These are phyloP conservation scores for Xylariaceae sp. DNA, from an alignment of 2,329 filamentous ascomycete genomes.

Conservation along the genomic window DNA sequence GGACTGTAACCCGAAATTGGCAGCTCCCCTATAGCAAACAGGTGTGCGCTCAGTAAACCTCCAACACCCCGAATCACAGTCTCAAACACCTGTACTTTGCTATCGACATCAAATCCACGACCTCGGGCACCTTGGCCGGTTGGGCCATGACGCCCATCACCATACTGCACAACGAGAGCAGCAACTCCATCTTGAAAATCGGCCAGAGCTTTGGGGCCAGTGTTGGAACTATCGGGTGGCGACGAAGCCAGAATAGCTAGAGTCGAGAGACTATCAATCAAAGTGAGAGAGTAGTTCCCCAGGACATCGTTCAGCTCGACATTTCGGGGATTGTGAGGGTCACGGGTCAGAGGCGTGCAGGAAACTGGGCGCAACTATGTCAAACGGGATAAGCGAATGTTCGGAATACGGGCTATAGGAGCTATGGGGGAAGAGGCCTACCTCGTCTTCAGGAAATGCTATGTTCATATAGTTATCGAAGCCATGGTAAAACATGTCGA, in stretches of 20 bases:
- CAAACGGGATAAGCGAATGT: slow-evolving; percentile 17
- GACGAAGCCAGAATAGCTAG: slow-evolving; percentile 86
- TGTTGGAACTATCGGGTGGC: slow-evolving; percentile 50
- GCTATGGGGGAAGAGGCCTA: slow-evolving; percentile 26
- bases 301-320: slow-evolving; percentile 91
- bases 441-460: slow-evolving; percentile 94
- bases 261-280: slow-evolving; percentile 93
- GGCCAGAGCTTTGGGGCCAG: slow-evolving; percentile 57
- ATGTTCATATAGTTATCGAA: slow-evolving; percentile 92
- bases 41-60: slow-evolving; percentile 84
- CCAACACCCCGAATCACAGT: slow-evolving; percentile 93
- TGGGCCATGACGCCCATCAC: slow-evolving; percentile 70
- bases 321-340: slow-evolving; percentile 72
- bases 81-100: slow-evolving; percentile 98
- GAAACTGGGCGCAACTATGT: slow-evolving; percentile 74
- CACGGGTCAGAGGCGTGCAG: slow-evolving; percentile 79
- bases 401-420: slow-evolving; percentile 10
- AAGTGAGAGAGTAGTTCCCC: slow-evolving; percentile 92
- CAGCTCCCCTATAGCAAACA: slow-evolving; percentile 87
- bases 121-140: slow-evolving; percentile 68
- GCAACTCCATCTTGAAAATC: slow-evolving; percentile 79
- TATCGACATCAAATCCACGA: slow-evolving; percentile 88
- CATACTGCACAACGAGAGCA: slow-evolving; percentile 76
- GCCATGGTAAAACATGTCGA: slow-evolving; percentile 92
- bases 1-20: slow-evolving; percentile 78